Evolutionary conservation across 345 rosid species (phyloP), one percentile per base, ranked within the genome.

Genomic region (Eucalyptus regnans): DNA sequence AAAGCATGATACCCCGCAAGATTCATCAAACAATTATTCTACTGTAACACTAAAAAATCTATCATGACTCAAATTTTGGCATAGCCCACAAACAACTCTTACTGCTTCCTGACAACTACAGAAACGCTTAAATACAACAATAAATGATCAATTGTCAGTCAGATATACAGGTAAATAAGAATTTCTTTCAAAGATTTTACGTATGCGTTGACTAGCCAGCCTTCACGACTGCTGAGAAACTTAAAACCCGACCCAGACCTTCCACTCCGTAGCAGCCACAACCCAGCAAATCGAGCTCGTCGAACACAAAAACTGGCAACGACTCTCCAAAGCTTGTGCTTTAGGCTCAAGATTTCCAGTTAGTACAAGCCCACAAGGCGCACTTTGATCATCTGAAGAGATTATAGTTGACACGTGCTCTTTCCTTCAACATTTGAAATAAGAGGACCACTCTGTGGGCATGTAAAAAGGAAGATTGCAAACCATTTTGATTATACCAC

Each of bases 401-500:
- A 44, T 37, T 41, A 37, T 41, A 3, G 83, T 37, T 20, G 83
- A 76, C 83, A 37, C 27, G 27, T 37, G 83, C 83, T 44, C 20
- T 37, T 37, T 76, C 83, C 83, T 76, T 76, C 83, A 37, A 76
- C 43, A 76, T 37, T 37, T 76, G 83, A 20, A 71, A 71, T 9
- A 9, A 66, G 18, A 71, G 81, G 81, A 33, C 44, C 44, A 20
- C 71, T 62, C 71, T 4, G 22, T 84, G 86, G 50, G 91, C 87
- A 85, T 84, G 88, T 86, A 44, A 80, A 76, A 86, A 90, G 85
- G 56, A 89, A 85, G 48, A 86, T 87, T 41, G 50, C 41, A 64
- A 68, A 76, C 81, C 86, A 50, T 84, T 71, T 33, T 46, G 41
- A 48, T 94, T 90, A 97, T 89, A 97, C 98, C 43, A 94, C 93